Base-by-base conservation (phyloP, 78 protist species). In the Polysphondylium violaceum region DNA sequence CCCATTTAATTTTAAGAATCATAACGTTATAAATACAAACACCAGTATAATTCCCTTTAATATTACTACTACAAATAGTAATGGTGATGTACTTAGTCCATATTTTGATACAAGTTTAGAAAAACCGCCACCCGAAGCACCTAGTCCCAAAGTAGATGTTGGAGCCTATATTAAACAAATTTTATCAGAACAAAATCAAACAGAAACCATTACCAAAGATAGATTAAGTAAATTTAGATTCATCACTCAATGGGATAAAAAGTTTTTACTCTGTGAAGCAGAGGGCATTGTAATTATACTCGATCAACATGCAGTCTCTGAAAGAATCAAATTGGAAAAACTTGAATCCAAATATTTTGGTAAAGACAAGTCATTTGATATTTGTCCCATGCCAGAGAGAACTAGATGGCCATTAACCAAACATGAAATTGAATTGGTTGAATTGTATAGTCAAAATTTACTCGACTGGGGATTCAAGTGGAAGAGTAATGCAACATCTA, bases 221-320 rank as follows among this genome's bases (percentile, higher is more conserved):
- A 36, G 44, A 23, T 27, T 83, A 11, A 50, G 58, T n/a, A 41
- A 83, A 2, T 56, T 69, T 44, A 55, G 40, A 43, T 83, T 83
- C 35, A 83, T 83, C 11, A 43, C 77, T 21, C 91, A 83, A 38
- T 60, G 74, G 72, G 81, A 83, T 60, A 67, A 55, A 0, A 83
- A 83, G 21, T 83, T 67, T 50, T 50, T 83, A 41, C 7, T 83
- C 5, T 83, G 91, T 58, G 79, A 67, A 40, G 60, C 91, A 0
- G 33, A 55, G 14, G 91, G 91, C 6, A 14, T 83, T 9, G 25
- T 83, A 12, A 69, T 83, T 31, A 33, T 69, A 21, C 25, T 83
- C 14, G 91, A 83, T 69, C 91, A 83, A 59, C 91, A 83, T 58
- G 91, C 91, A 1, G 79, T 83, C 8, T 69, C 77, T 36, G 91